Evolutionary conservation across 2,329 filamentous ascomycete species (phyloP), one percentile per base, ranked within the genome.

Genomic region (Fusarium pilosicola): DNA sequence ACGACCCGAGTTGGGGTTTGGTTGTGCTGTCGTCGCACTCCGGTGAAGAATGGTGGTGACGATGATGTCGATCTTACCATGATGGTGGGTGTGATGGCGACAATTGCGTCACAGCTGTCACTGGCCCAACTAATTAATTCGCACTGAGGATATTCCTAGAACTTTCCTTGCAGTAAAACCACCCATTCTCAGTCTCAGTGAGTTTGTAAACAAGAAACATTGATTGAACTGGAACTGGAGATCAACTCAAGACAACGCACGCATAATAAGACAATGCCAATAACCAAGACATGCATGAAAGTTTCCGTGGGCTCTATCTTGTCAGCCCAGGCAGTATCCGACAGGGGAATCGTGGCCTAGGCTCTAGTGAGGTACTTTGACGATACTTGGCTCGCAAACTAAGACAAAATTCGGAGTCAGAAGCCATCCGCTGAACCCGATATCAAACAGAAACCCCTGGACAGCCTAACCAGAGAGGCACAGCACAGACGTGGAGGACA

Each of bases 31-130:
- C 46, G 32, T 39, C 10, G 39, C 62, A 63, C 55, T 63, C 36
- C 30, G 42, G 63, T 58, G 48, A 68, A 70, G 49, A 70, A 74
- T 51, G 64, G 52, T 26, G 44, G 65, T 74, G 71, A 74, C 71
- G 68, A 72, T 70, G 68, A 68, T 71, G 70, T 62, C 66, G 70
- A 74, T 74, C 70, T 49, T 65, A 12, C 58, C 48, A 39, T 58
- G 42, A 62, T 62, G 62, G 46, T 61, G 73, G 63, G 66, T 57
- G 57, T 26, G 58, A 74, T 17, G 71, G 62, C 46, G 20, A 62
- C 71, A 72, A 65, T 72, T 74, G 71, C 71, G 71, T 74, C 71
- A 74, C 63, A 56, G 18, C 41, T 61, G 38, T 48, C 60, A 68
- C 48, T 34, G 36, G 66, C 62, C 60, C 49, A 45, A 22, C 42